Conservation (phyloP, 2,329 filamentous ascomycete species). For the Sporothrix dimorphospora region DNA sequence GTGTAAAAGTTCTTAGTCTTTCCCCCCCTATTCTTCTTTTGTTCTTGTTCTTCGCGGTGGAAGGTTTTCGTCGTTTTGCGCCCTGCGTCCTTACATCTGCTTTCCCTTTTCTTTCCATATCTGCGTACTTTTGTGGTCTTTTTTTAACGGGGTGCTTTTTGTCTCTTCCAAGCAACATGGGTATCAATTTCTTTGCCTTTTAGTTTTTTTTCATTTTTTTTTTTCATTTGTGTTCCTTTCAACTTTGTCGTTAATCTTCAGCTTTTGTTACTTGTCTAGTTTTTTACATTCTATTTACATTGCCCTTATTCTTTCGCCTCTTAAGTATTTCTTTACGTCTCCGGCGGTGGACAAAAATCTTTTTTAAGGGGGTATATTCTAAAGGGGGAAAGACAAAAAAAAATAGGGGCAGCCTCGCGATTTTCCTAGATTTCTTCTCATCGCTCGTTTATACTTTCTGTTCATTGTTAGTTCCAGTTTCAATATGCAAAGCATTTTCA, state of each 20-base stretch:
- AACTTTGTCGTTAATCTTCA: conserved; percentile 2
- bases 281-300: neutral
- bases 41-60: neutral
- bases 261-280: neutral
- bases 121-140: neutral
- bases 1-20: neutral
- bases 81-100: neutral
- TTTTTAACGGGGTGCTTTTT: neutral
- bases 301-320: neutral
- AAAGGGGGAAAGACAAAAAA: neutral
- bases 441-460: neutral
- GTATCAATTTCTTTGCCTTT: neutral
- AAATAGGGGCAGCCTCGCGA: neutral
- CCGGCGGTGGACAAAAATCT: too few relatives aligned
- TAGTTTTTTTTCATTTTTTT: neutral
- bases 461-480: neutral
- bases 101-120: neutral
- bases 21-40: neutral
- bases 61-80: neutral
- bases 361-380: too few relatives aligned
- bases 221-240: neutral
- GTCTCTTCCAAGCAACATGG: neutral
- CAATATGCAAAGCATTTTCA: neutral
- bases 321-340: neutral
- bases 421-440: neutral